Base-by-base conservation (phyloP, 352 stramenopile genomes). In the Globisporangium barbulae region DNA sequence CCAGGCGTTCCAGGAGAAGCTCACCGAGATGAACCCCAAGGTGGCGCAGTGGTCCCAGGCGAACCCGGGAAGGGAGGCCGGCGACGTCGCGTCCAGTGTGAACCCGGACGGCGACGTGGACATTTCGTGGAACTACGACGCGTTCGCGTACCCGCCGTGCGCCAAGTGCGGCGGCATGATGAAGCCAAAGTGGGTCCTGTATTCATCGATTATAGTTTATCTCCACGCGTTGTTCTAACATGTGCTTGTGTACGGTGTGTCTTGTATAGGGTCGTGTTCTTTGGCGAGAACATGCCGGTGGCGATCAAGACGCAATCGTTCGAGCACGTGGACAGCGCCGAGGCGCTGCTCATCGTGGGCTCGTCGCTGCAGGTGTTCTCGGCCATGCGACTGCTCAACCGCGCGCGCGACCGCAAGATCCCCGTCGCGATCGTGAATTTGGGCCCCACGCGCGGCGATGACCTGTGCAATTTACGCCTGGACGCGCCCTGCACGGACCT, bases 281-380 rank as follows among this genome's bases (percentile, higher is more conserved):
- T 99, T 73, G 96, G 97, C 5, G 97, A 98, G 65, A 96, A 90
- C 61, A 96, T 99, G 69, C 94, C 95, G 1, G 72, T 70, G 17
- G 56, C 77, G 35, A 83, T 90, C 9, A 90, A 97, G 12, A 73
- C 85, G 6, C 69, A 80, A 53, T 87, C 83, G 37, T 64, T 90
- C 35, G 81, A 85, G 47, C 69, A 65, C 19, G 72, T 98, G n/a
- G 74, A 90, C 54, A 71, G 89, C 33, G 81, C 92, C 0, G 88
- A 97, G 65, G 90, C 87, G 31, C 59, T 99, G 33, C 68, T 99
- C 3, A 91, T 98, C 15, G 84, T 98, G 15, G 97, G 96, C 25
- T 97, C 91, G 4, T 98, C 91, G 48, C 73, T 99, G 10, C 90
- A 97, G 35, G 96, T 99, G 7, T 96, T 98, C 68, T 98, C 91